Base-by-base conservation (phyloP, 805 yeast species). In the Saccharomycopsis guyanensis region DNA sequence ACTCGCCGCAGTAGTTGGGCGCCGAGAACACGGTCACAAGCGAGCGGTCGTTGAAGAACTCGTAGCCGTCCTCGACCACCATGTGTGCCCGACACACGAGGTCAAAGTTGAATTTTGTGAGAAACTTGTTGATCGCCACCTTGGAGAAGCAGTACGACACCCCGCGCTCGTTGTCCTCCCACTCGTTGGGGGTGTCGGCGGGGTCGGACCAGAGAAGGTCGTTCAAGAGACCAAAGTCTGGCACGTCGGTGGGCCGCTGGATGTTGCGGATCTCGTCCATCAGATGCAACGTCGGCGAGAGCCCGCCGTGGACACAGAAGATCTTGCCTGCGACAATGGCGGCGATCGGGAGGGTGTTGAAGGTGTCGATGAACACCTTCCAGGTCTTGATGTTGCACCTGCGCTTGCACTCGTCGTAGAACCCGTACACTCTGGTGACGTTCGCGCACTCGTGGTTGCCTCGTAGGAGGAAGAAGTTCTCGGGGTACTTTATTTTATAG, bases 371-470 rank as follows among this genome's bases (percentile, higher is more conserved):
- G 59, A 93, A 93, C 24, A 78, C 66, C 61, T 89, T 88, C 98
- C 98, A 93, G 1, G 89, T 84, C 61, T 91, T 93, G 57, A 89
- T 77, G 59, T 83, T 86, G n/a, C 39, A 38, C 51, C 98, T 73
- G 58, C 98, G 77, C 63, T 93, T 93, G 70, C 98, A 93, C 66
- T 93, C 98, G 66, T 93, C 98, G 62, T 88, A 93, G 60, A 93
- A 93, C 2, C 98, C 98, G 64, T 93, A 93, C 27, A 93, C 96
- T 54, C 96, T 77, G 1, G 97, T 91, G 47, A 93, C 95, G 59
- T 86, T 87, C 18, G 98, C 97, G 65, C 96, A 86, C 68, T 93
- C 98, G 66, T 93, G 98, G 65, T 93, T 93, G 18, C 98, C 98
- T 56, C 98, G 71, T 37, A 93, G 70, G 49, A 93, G 66, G 63